A percentile compares a stretch with the other conserved stretches of the same genome.
These are phyloP conservation scores for Chrysosporium keratinophilum DNA, from an alignment of 2,329 filamentous ascomycete species.

Conservation along the genomic window DNA sequence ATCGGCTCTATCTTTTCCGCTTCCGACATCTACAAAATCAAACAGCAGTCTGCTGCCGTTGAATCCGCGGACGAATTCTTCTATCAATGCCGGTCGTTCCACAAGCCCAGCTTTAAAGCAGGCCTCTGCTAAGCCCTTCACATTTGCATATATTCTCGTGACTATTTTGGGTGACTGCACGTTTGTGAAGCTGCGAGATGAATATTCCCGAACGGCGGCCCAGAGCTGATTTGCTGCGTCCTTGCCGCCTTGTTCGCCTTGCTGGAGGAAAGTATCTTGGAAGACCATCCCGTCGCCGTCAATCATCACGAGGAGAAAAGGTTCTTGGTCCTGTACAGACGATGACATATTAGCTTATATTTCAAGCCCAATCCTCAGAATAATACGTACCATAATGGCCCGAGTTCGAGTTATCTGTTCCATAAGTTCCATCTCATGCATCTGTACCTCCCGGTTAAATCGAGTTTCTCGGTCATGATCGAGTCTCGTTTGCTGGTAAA, in stretches of 20 bases:
- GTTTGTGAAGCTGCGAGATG: constrained; percentile 32
- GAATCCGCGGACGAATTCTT: constrained; percentile 48
- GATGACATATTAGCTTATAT: constrained; percentile 4
- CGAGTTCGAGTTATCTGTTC: constrained; percentile 38
- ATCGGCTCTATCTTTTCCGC: constrained; percentile 36
- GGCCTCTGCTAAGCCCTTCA: constrained; percentile 41
- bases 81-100: constrained; percentile 33
- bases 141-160: constrained; percentile 45
- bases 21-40: constrained; percentile 42
- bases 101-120: constrained; percentile 40
- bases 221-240: constrained; percentile 44
- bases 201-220: constrained; percentile 35
- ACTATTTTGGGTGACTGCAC: constrained; percentile 41
- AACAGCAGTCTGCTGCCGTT: constrained; percentile 43
- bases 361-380: neutral
- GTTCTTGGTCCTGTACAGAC: constrained; percentile 39
- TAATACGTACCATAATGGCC: constrained; percentile 35
- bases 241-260: constrained; percentile 44
- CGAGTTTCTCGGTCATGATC: constrained; percentile 40
- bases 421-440: constrained; percentile 40
- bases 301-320: constrained; percentile 45
- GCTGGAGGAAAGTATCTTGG: constrained; percentile 40
- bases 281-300: constrained; percentile 50
- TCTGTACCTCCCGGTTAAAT: constrained; percentile 40
- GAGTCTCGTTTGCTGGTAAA: constrained; percentile 35